A percentile compares a stretch with the other conserved stretches of the same genome.
These are phyloP conservation scores for Lathyrus aphaca DNA, from an alignment of 306 rosid genomes.

Conservation along the genomic window DNA sequence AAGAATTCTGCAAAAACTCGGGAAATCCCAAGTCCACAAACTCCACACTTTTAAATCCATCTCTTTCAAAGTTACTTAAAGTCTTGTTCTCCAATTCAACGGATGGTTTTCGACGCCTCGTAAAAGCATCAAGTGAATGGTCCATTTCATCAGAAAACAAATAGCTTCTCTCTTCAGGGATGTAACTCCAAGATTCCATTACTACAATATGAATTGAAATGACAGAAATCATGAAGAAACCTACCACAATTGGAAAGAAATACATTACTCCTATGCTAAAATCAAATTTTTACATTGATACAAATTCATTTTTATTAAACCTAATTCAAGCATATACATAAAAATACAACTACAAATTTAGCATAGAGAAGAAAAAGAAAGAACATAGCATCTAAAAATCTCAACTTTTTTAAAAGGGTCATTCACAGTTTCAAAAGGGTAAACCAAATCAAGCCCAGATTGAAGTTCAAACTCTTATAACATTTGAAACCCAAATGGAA, in stretches of 20 bases:
- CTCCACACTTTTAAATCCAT: slow-evolving; percentile 56
- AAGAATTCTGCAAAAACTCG: slow-evolving; percentile 51
- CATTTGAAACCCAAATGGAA: slow-evolving; percentile 28
- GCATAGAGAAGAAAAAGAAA: slow-evolving; percentile 24
- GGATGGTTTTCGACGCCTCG: slow-evolving; percentile 51
- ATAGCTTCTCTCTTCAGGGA: slow-evolving; percentile 60
- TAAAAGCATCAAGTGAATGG: slow-evolving; percentile 58
- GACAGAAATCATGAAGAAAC: slow-evolving; percentile 34
- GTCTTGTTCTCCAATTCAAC: slow-evolving; percentile 62
- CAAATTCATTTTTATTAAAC: slow-evolving; percentile 13
- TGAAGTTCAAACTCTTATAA: slow-evolving; percentile 23
- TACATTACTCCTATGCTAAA: slow-evolving; percentile 39
- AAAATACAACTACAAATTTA: slow-evolving; percentile 7
- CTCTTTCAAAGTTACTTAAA: slow-evolving; percentile 46
- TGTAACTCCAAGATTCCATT: slow-evolving; percentile 79
- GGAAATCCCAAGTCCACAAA: slow-evolving; percentile 61
- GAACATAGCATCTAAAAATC: slow-evolving; percentile 36
- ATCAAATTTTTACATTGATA: slow-evolving; percentile 10
- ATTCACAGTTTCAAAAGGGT: slow-evolving; percentile 32
- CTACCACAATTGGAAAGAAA: slow-evolving; percentile 44
- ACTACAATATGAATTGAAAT: slow-evolving; percentile 36
- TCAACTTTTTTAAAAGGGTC: slow-evolving; percentile 26
- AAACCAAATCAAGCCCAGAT: slow-evolving; percentile 43
- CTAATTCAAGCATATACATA: slow-evolving; percentile 27
- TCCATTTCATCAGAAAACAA: slow-evolving; percentile 68